Evolutionary conservation across 2,329 filamentous ascomycete species (phyloP), one percentile per base, ranked within the genome.

Genomic region (Fusarium armeniacum): DNA sequence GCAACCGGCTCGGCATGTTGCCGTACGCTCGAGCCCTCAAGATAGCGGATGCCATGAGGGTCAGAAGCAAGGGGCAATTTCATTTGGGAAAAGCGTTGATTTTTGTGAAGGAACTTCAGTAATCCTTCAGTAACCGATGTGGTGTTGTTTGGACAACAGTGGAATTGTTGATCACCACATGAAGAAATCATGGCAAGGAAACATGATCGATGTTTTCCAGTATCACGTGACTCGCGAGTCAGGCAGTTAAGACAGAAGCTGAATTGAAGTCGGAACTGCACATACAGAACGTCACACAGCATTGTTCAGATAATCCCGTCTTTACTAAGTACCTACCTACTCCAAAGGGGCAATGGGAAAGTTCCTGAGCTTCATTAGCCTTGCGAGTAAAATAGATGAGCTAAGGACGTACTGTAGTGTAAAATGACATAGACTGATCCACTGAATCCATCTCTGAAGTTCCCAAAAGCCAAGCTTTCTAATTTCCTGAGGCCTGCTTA

Each of bases 21-120:
- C 43, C 35, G 45, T 50, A 66, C 62, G 63, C 62, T 66, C 62
- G 33, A 66, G 54, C 61, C 53, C 59, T 52, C 36, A n/a, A 16
- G 26, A 30, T 40, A 61, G 53, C 33, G 61, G 40, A 36, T 52
- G 41, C 36, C 18, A 26, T 52, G n/a, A 44, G 52, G 64, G 46
- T 43, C 58, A 16, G 30, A 40, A 40, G 26, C 61, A 58, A 58
- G 51, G 51, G 40, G 40, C n/a, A 20, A 46, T 26, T 43, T 38
- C 18, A 20, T 51, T 47, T 20, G 18, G 20, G 36, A 15, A 43
- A 51, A 26, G 49, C 33, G 49, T 51, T 28, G 49, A 16, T 30
- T 30, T 38, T 18, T 28, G 28, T 20, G 18, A 20, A 58, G 43
- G 47, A 40, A 24, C 33, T 57, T 54, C 36, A 28, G 30, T 28